Evolutionary conservation across 2,329 filamentous ascomycete species (phyloP), one percentile per base, ranked within the genome.

Genomic region (Bipolaris gigantea): DNA sequence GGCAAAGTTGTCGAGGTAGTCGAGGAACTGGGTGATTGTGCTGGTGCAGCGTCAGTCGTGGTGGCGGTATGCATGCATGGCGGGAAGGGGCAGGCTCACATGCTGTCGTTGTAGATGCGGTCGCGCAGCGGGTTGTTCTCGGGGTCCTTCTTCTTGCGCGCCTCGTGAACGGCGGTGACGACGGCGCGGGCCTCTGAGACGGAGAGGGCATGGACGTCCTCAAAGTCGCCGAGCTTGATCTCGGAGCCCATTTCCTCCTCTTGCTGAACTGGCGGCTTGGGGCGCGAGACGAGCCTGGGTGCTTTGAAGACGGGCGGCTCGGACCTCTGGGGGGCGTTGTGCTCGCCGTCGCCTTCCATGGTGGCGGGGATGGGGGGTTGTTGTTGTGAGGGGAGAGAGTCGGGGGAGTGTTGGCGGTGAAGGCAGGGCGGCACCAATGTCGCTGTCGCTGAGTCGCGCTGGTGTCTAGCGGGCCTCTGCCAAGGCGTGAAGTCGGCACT

Each of bases 1-100:
- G 16, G 92, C 89, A 77, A 99, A 99, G 59, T 92, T 87, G 67
- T 96, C 92, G 49, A 97, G 85, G 77, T 99, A 97, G 71, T 92
- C 90, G 62, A 92, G 83, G 23, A 93, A 97, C 75, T 96, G 92
- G 59, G 85, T 86, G 52, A 96, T 83, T 75, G 92, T 92, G 70
- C 86, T 89, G 53, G 55, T n/a, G 33, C 35, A 35, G 35, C 9
- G 33, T 56, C 50, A 60, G 57, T 35, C 27, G 10, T 2, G 4
- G 5, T 7, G 11, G 50, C 57, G 61, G 65, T 51, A 8, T 23
- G 5, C n/a, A n/a, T n/a, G 7, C 9, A 6, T 11, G 39, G n/a
- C n/a, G n/a, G n/a, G n/a, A n/a, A 23, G 4, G 27, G 8, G n/a
- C 23, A 11, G 4, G 74, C 74, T 21, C 62, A 64, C 70, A 74